Evolutionary conservation across 345 rosid species (phyloP).

Genomic region (Pugionium dolabratum): DNA sequence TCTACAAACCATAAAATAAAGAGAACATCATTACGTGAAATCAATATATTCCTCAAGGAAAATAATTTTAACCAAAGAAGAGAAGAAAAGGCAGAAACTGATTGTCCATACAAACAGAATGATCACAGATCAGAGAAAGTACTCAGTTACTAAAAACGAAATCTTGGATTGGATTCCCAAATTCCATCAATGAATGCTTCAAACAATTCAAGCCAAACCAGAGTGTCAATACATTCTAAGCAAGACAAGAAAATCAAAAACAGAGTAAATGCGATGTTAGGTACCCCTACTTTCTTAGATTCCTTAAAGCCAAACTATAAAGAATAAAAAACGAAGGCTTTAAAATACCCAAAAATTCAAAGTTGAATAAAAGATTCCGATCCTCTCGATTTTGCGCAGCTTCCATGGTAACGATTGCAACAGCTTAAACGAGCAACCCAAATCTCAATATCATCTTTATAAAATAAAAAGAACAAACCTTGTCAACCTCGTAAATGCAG

Average conservation of each 20-base stretch:
- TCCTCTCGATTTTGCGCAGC: slow-evolving; percentile 6
- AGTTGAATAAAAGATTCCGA: slow-evolving; percentile 20
- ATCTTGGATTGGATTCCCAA: slow-evolving; percentile 1
- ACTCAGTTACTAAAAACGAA: background rate
- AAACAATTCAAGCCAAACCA: slow-evolving; percentile 2
- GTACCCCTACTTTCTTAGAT: slow-evolving; percentile 31
- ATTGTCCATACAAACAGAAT: background rate
- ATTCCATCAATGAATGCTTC: slow-evolving; percentile 19
- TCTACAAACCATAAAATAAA: slow-evolving; percentile 28
- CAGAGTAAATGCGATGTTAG: slow-evolving; percentile 30
- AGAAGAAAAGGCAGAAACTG: slow-evolving; percentile 16
- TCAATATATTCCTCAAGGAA: slow-evolving; percentile 5
- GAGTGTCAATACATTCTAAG: slow-evolving; percentile 20
- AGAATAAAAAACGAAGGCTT: slow-evolving; percentile 18
- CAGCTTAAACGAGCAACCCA: background rate
- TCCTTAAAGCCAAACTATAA: slow-evolving; percentile 22
- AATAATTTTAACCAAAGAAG: slow-evolving; percentile 14
- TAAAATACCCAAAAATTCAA: slow-evolving; percentile 8
- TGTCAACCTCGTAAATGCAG: slow-evolving; percentile 36
- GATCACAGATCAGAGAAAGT: slow-evolving; percentile 15
- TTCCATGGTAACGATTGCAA: slow-evolving; percentile 24
- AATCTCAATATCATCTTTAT: background rate
- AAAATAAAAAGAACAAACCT: background rate
- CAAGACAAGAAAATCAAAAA: slow-evolving; percentile 3
- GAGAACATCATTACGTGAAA: slow-evolving; percentile 2